Conservation (phyloP, 2,329 filamentous ascomycete genomes). For the Leptographium procerum region DNA sequence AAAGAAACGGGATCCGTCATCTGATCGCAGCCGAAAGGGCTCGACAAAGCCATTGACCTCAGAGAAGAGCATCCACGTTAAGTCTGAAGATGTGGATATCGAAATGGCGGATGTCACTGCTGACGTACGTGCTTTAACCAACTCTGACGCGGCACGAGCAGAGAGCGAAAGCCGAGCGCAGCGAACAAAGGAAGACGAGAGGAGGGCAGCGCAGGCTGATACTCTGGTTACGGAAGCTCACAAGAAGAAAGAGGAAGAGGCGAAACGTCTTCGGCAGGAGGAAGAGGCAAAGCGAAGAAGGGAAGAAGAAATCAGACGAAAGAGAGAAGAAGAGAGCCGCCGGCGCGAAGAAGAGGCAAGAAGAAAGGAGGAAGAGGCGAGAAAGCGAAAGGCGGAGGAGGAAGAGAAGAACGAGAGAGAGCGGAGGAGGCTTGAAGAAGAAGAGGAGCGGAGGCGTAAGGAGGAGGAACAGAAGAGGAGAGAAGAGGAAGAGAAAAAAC, state of each 20-base stretch:
- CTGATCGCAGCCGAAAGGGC: conserved; percentile 29
- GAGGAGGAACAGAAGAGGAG: conserved; percentile 10
- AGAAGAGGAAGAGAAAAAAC: conserved; percentile 19
- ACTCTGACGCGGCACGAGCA: not conserved
- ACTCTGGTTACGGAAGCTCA: conserved; percentile 13
- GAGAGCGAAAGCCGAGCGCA: conserved; percentile 4
- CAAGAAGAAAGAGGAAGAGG: conserved; percentile 24
- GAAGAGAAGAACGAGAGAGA: conserved; percentile 18
- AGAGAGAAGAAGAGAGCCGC: conserved; percentile 23
- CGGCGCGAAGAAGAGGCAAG: conserved; percentile 23
- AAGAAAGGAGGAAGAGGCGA: conserved; percentile 19
- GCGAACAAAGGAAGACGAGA: conserved; percentile 18
- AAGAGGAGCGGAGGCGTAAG: conserved; percentile 21
- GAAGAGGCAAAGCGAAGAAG: conserved; percentile 24
- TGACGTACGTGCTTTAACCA: not conserved
- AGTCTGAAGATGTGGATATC: conserved; percentile 43
- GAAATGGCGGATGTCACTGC: conserved; percentile 40
- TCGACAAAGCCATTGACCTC: conserved; percentile 25
- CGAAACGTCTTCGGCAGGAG: conserved; percentile 18
- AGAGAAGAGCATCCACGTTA: conserved; percentile 45
- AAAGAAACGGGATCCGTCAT: conserved; percentile 23
- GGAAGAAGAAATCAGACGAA: conserved; percentile 22
- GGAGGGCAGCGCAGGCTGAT: conserved; percentile 17
- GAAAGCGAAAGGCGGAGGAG: conserved; percentile 16
- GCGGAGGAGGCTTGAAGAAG: conserved; percentile 22